Evolutionary conservation across 768 basidiomycete species (phyloP).

Genomic region (Galerina sulciceps): DNA sequence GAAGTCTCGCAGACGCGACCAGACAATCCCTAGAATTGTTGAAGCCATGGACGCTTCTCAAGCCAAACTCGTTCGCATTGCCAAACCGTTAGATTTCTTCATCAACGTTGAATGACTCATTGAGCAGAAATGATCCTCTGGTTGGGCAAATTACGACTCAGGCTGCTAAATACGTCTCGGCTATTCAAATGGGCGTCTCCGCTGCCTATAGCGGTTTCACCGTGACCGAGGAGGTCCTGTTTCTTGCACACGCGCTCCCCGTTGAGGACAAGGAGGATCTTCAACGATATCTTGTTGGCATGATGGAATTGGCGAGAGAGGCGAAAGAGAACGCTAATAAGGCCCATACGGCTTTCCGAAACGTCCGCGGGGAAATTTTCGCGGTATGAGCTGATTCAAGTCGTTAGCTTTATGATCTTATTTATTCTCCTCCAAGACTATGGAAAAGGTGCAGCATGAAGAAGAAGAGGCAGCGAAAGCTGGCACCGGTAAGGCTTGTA

Average conservation of each 20-base stretch:
- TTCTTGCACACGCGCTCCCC: conserved; percentile 8
- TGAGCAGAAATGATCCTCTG: neutral
- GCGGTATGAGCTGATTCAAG: neutral
- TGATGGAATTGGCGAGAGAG: conserved; percentile 13
- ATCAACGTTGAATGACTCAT: neutral
- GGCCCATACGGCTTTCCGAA: conserved; percentile 7
- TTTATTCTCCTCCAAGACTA: neutral
- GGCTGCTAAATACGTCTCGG: conserved; percentile 6
- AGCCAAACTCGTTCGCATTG: neutral
- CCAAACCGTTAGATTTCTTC: too few relatives aligned
- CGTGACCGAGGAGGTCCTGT: conserved; percentile 16
- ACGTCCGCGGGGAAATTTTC: conserved; percentile 13
- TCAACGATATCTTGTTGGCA: conserved; percentile 10
- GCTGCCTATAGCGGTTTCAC: conserved; percentile 18
- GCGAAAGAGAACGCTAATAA: conserved; percentile 10
- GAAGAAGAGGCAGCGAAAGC: neutral
- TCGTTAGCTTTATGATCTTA: neutral
- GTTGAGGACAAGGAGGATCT: conserved; percentile 13
- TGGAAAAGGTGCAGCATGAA: neutral
- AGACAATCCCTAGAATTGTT: conserved; percentile 1
- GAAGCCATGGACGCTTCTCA: conserved; percentile 13
- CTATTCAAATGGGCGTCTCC: conserved; percentile 10
- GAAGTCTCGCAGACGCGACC: conserved; percentile 6
- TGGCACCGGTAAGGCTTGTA: neutral
- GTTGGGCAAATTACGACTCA: conserved; percentile 3